These are phyloP conservation scores for Cupressus sempervirens DNA, from an alignment of 75 land plant genomes.

Conservation along the genomic window DNA sequence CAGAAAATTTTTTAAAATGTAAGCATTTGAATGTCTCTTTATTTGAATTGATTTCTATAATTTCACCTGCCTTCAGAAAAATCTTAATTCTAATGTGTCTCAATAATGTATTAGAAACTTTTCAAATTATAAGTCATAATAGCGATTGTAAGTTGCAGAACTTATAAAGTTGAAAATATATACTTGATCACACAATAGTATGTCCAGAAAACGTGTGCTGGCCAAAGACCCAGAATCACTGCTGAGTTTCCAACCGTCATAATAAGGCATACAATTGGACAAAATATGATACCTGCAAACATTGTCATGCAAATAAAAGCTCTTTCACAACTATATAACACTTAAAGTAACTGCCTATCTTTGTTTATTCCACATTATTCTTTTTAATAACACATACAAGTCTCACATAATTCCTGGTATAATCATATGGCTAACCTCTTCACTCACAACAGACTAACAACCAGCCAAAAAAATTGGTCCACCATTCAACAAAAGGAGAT, in stretches of 20 bases:
- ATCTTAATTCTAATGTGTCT: background rate
- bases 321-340: background rate
- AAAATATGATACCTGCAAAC: conserved; percentile 43
- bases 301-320: background rate
- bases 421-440: background rate
- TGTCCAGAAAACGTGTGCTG: conserved; percentile 57
- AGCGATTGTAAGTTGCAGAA: background rate
- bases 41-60: background rate
- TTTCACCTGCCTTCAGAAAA: background rate
- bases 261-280: conserved; percentile 50
- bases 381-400: background rate
- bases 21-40: background rate
- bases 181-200: conserved; percentile 59
- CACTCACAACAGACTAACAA: background rate
- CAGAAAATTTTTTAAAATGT: conserved; percentile 4
- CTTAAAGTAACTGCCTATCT: background rate
- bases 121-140: background rate
- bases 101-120: background rate
- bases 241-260: conserved; percentile 64
- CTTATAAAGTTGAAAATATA: background rate
- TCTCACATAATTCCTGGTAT: background rate
- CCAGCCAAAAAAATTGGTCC: background rate
- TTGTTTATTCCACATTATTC: background rate
- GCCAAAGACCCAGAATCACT: conserved; percentile 83
- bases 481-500: background rate